These are phyloP conservation scores for Phialophora expanda DNA, from an alignment of 2,329 filamentous ascomycete genomes.

Conservation along the genomic window DNA sequence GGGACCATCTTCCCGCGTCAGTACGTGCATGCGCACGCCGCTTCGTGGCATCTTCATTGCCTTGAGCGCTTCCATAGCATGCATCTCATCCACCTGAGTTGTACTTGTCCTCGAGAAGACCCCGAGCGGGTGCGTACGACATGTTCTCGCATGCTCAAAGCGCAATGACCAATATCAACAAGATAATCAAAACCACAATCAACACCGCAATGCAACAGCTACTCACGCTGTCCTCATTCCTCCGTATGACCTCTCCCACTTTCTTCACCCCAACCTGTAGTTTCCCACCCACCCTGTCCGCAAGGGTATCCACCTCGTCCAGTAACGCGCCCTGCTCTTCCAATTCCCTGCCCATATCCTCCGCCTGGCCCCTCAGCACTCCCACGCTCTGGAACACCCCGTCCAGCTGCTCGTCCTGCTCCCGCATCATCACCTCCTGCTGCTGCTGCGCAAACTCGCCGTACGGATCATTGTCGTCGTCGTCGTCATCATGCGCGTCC, in stretches of 20 bases:
- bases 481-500: slow-evolving; percentile 42
- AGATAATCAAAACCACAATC: slow-evolving; percentile 61
- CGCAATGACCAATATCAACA: slow-evolving; percentile 78
- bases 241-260: slow-evolving; percentile 79
- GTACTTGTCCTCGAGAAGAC: neutral
- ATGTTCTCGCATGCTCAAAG: neutral
- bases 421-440: slow-evolving; percentile 88
- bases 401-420: slow-evolving; percentile 92
- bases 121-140: neutral
- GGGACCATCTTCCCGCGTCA: neutral
- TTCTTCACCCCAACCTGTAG: slow-evolving; percentile 85
- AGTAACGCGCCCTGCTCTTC: slow-evolving; percentile 94
- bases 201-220: slow-evolving; percentile 36
- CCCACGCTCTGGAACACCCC: slow-evolving; percentile 92
- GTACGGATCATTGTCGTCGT: slow-evolving; percentile 66
- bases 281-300: slow-evolving; percentile 84
- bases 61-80: neutral
- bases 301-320: slow-evolving; percentile 79
- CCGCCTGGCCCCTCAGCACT: slow-evolving; percentile 84
- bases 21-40: neutral
- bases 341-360: slow-evolving; percentile 93
- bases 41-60: neutral
- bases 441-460: slow-evolving; percentile 87
- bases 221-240: slow-evolving; percentile 75
- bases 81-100: neutral